Conservation (phyloP, 2,329 filamentous ascomycete genomes). For the Xylariaceae sp. region DNA sequence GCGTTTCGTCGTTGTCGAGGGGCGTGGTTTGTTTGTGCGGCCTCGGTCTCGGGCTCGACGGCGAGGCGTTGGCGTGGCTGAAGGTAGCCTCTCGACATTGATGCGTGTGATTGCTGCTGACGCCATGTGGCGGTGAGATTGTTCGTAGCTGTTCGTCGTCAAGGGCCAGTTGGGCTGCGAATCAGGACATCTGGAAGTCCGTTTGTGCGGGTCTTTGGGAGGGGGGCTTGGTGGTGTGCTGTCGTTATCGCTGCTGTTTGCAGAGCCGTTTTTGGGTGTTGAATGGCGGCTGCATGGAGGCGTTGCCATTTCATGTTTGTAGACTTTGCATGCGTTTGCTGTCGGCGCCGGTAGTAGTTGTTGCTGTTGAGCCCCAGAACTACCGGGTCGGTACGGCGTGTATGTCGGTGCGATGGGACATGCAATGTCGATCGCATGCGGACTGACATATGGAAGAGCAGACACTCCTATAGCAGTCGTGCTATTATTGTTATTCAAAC, state of each 20-base stretch:
- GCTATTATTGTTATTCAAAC: not conserved
- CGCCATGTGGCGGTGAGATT: too few relatives aligned
- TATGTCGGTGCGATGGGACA: constrained; percentile 5
- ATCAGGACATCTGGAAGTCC: too few relatives aligned
- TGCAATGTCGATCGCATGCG: not conserved
- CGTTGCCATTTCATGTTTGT: not conserved
- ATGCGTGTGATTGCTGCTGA: not conserved
- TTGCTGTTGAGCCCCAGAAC: too few relatives aligned
- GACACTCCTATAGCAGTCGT: too few relatives aligned
- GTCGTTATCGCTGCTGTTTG: too few relatives aligned
- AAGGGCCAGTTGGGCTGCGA: too few relatives aligned
- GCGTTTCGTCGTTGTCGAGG: not conserved
- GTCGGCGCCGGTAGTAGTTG: too few relatives aligned
- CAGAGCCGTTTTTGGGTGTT: too few relatives aligned
- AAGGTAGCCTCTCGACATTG: constrained; percentile 4
- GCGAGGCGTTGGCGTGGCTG: not conserved
- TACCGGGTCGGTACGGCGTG: constrained; percentile 12
- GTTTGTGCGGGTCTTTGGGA: too few relatives aligned
- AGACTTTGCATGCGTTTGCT: too few relatives aligned
- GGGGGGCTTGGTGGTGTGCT: too few relatives aligned
- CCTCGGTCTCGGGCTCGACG: not conserved
- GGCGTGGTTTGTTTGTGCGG: not conserved
- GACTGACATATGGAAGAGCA: not conserved
- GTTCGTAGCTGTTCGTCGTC: too few relatives aligned
- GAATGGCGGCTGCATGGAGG: not conserved